Base-by-base conservation (phyloP, 2,329 filamentous ascomycete genomes). In the Cladosporium cucumerinum region DNA sequence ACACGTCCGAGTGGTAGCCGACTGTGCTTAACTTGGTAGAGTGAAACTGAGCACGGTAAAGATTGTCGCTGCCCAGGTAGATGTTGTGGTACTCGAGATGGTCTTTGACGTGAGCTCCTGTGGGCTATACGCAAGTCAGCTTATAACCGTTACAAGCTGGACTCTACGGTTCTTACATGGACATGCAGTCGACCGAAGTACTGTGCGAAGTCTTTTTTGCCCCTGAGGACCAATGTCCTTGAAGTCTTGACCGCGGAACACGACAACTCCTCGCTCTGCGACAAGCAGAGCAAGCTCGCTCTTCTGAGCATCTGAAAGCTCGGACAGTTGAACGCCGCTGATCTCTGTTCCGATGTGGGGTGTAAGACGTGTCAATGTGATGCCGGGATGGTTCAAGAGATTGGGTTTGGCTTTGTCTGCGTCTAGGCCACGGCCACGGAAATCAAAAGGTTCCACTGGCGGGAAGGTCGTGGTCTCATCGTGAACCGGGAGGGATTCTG, bases 1-100 rank as follows among this genome's bases (percentile, higher is more conserved):
- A 91, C 1, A 96, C 88, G 70, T 97, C 93, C 0, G 89, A 91
- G 79, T 97, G 93, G 92, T 92, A 43, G 18, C 36, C 36, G 36
- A 43, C 18, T 8, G 36, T 43, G 36, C 5, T 8, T 1, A 43
- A 10, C 36, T 43, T 43, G 6, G 36, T 43, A 1, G 36, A 43
- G 36, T 43, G 36, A 7, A 96, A 11, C 91, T 91, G 87, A 87
- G 91, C 60, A 84, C 32, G 32, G 36, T 43, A 58, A 16, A 26
- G 34, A 21, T 58, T 58, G 55, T 23, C 34, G 18, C 34, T 43
- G n/a, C 34, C 28, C n/a, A 57, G 52, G 28, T 57, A 57, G 30
- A 32, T 57, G 51, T 28, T 54, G 26, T 54, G 51, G 51, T 54
- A 54, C 28, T 54, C 51, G 78, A 0, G 86, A 87, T 1, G 88